Percentiles rank a stretch among this genome's conserved stretches.
These are phyloP conservation scores for Saccharomycopsis fodiens DNA, from an alignment of 805 yeast genomes.

Conservation along the genomic window DNA sequence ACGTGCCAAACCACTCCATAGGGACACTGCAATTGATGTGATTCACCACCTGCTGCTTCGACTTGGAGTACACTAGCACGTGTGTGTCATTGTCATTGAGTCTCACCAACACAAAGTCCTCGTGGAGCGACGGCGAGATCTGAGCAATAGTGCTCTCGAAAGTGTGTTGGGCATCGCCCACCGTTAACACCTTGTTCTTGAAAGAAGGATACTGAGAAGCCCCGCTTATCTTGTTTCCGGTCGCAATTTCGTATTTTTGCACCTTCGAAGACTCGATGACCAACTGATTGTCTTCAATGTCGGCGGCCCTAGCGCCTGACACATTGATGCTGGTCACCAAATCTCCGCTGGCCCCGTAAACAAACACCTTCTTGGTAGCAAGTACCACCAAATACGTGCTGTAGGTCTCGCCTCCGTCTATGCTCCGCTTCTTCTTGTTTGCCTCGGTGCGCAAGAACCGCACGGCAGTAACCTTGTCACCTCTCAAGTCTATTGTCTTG, in stretches of 20 bases:
- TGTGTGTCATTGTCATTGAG: neutral
- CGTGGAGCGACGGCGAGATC: neutral
- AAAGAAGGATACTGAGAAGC: neutral
- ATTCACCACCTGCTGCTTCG: conserved; percentile 2
- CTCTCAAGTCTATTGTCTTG: neutral
- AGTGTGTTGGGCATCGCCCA: neutral
- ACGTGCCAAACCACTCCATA: conserved; percentile 2
- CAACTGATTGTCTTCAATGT: neutral
- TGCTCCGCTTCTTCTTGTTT: neutral
- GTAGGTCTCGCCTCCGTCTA: neutral
- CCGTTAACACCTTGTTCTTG: neutral
- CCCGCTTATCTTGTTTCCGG: neutral
- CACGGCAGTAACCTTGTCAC: neutral
- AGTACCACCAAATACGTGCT: neutral
- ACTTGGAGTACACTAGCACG: conserved; percentile 11
- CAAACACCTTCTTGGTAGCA: neutral
- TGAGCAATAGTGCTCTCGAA: neutral
- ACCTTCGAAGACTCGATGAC: neutral
- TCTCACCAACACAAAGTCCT: neutral
- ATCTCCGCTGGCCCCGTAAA: neutral
- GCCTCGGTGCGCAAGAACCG: neutral
- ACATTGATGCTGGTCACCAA: neutral
- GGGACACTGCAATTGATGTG: conserved; percentile 7
- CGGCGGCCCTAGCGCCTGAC: neutral
- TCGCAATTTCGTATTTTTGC: neutral